Conservation (phyloP, 75 land plant genomes). For the Larix kaempferi region DNA sequence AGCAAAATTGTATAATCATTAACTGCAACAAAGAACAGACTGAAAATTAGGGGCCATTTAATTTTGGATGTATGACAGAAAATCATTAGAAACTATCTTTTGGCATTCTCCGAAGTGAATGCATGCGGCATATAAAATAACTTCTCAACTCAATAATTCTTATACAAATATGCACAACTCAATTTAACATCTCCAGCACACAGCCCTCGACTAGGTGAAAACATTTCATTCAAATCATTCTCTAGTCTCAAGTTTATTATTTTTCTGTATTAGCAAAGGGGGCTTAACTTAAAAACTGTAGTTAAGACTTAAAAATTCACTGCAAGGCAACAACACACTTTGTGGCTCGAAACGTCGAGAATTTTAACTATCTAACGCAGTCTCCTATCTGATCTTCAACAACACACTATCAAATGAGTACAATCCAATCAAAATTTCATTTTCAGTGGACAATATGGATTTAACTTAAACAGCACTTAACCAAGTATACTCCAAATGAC, state of each 20-base stretch:
- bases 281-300: neutral
- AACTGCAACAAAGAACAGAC: too few relatives aligned
- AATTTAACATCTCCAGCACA: neutral
- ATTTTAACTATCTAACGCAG: too few relatives aligned
- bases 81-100: neutral
- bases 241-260: neutral
- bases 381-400: too few relatives aligned
- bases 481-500: too few relatives aligned
- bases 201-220: neutral
- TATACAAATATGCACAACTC: neutral
- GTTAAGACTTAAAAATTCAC: neutral
- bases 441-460: too few relatives aligned
- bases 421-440: too few relatives aligned
- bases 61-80: neutral
- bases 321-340: neutral
- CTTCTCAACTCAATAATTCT: neutral
- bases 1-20: neutral
- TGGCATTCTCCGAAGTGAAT: neutral
- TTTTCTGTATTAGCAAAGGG: neutral
- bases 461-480: too few relatives aligned
- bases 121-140: neutral
- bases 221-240: neutral
- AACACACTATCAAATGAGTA: neutral
- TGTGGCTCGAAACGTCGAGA: too few relatives aligned
- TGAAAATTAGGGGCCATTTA: neutral